These are phyloP conservation scores for Gossypioides kirkii DNA, from an alignment of 345 rosid genomes.

Conservation along the genomic window DNA sequence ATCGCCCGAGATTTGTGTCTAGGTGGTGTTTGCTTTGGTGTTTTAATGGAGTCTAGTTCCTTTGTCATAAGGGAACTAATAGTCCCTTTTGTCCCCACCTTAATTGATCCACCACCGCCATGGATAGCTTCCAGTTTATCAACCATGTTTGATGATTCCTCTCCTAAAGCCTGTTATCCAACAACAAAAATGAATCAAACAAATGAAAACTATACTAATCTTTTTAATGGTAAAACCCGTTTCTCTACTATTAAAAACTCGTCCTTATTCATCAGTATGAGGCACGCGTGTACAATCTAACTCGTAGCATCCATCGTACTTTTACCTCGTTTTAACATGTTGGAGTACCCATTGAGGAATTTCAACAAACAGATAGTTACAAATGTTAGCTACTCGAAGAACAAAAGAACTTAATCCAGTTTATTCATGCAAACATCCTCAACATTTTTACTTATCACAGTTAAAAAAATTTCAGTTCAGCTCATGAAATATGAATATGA, in stretches of 20 bases:
- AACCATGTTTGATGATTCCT: slow-evolving; percentile 41
- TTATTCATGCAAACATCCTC: not conserved
- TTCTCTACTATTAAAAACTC: no score
- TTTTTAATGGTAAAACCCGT: no score
- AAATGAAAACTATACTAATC: slow-evolving; percentile 2
- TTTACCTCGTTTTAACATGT: not conserved
- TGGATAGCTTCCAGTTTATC: slow-evolving; percentile 67
- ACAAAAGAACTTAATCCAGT: not conserved
- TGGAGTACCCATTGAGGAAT: not conserved
- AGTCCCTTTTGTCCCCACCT: slow-evolving; percentile 82
- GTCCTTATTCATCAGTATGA: no score
- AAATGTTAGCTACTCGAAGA: not conserved
- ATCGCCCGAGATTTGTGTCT: slow-evolving; percentile 33
- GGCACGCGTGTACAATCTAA: no score
- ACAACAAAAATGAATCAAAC: not conserved
- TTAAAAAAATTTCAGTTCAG: not conserved
- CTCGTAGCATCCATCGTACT: no score
- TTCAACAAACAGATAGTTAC: not conserved
- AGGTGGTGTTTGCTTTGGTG: slow-evolving; percentile 40
- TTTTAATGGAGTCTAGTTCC: slow-evolving; percentile 61
- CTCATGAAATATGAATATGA: not conserved
- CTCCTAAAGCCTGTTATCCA: slow-evolving; percentile 3
- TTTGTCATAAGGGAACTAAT: slow-evolving; percentile 72
- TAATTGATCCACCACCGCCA: slow-evolving; percentile 86
- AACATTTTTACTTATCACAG: not conserved